Evolutionary conservation across 345 rosid species (phyloP).

Genomic region (Punica granatum): DNA sequence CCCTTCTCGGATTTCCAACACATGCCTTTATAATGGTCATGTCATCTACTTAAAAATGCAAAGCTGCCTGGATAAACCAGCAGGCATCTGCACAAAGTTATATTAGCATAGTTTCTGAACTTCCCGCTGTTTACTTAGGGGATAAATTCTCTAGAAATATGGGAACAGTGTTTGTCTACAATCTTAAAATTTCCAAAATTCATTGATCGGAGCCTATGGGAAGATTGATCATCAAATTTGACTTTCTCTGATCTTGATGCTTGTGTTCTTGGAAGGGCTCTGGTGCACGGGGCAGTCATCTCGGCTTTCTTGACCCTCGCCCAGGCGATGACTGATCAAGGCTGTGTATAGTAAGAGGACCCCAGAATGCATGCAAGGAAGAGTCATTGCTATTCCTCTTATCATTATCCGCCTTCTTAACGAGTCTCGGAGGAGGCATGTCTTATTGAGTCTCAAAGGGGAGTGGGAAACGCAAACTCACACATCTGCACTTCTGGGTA

Average conservation of each 20-base stretch:
- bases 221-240: too few species aligned
- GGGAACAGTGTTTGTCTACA: too few species aligned
- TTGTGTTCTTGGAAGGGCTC: slow-evolving; percentile 45
- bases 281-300: slow-evolving; percentile 80
- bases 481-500: background rate
- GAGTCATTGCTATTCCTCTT: background rate
- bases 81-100: background rate
- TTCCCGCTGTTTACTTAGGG: too few species aligned
- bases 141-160: too few species aligned
- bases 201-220: background rate
- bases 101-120: too few species aligned
- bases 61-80: background rate
- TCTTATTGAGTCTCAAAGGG: too few species aligned
- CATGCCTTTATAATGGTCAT: background rate
- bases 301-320: slow-evolving; percentile 89
- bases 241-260: background rate
- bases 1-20: background rate
- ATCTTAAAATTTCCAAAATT: background rate
- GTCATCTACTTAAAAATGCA: background rate
- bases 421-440: background rate
- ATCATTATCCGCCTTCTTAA: background rate
- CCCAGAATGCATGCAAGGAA: background rate
- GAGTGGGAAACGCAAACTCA: background rate
- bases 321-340: slow-evolving; percentile 98
- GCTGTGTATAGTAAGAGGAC: slow-evolving; percentile 53